phyloP scores from a whole-genome alignment of 2,329 filamentous ascomycete genomes.

The Chaetothyriales sp. region DNA sequence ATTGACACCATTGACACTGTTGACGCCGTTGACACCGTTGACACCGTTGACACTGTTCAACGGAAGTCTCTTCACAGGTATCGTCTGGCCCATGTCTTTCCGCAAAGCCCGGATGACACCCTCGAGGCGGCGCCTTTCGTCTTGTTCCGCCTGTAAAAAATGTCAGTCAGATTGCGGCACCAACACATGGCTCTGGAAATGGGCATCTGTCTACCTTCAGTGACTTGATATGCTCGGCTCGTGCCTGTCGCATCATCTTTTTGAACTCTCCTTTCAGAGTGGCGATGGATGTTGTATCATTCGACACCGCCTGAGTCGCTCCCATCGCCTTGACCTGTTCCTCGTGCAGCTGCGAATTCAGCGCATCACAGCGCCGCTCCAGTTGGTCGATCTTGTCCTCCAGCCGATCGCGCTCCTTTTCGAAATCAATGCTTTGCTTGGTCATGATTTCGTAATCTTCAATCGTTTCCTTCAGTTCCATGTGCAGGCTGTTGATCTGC shows the following conservation, averaged over 20 bases:
- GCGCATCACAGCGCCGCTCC: conserved; percentile 45
- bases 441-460: conserved; percentile 57
- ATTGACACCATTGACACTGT: conserved; percentile 16
- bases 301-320: conserved; percentile 28
- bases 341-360: conserved; percentile 51
- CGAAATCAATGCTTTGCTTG: conserved; percentile 53
- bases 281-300: conserved; percentile 49
- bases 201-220: conserved; percentile 43
- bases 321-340: conserved; percentile 54
- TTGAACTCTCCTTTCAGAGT: conserved; percentile 61
- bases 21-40: conserved; percentile 23
- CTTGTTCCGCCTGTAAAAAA: conserved; percentile 47
- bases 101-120: conserved; percentile 39
- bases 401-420: conserved; percentile 52
- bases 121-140: conserved; percentile 54
- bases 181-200: not conserved
- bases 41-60: conserved; percentile 6
- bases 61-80: not conserved
- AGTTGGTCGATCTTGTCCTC: conserved; percentile 49
- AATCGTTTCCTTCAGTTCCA: conserved; percentile 52
- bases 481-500: conserved; percentile 46
- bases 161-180: conserved; percentile 3
- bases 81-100: conserved; percentile 24
- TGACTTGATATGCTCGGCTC: conserved; percentile 48
- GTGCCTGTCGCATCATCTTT: conserved; percentile 64